These are phyloP conservation scores for Arxiozyma heterogenica DNA, from an alignment of 1,139 yeast genomes.

Conservation along the genomic window DNA sequence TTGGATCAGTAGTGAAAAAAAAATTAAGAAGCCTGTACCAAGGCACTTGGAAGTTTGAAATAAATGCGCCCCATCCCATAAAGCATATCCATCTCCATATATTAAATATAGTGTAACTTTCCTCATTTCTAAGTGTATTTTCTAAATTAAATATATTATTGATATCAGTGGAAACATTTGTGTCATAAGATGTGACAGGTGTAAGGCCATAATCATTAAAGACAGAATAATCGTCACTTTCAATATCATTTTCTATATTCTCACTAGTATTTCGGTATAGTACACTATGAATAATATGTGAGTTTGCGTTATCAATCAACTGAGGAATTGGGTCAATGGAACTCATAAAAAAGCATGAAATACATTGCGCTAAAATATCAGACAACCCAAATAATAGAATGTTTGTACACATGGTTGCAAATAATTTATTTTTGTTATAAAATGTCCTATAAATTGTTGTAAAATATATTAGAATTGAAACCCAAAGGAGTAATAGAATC, in stretches of 20 bases:
- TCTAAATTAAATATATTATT: background rate
- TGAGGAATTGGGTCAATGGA: constrained; percentile 30
- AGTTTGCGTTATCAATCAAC: constrained; percentile 25
- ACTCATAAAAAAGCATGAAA: constrained; percentile 16
- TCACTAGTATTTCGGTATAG: constrained; percentile 1
- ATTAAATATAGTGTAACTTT: constrained; percentile 36
- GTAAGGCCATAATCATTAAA: constrained; percentile 25
- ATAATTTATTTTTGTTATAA: constrained; percentile 55
- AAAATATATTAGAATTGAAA: constrained; percentile 41
- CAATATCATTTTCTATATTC: constrained; percentile 12
- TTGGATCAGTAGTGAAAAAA: constrained; percentile 72
- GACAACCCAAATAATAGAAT: constrained; percentile 77
- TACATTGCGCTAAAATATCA: constrained; percentile 72
- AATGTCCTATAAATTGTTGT: constrained; percentile 53
- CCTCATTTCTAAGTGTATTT: background rate
- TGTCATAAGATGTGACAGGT: constrained; percentile 2
- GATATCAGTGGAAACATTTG: background rate
- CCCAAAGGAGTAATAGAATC: constrained; percentile 41
- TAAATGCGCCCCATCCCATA: constrained; percentile 76
- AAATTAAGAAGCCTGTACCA: constrained; percentile 82
- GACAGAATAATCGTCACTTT: constrained; percentile 18
- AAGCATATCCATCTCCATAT: constrained; percentile 71
- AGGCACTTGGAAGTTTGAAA: constrained; percentile 75
- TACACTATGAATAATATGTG: constrained; percentile 17
- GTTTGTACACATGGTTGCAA: constrained; percentile 79